Percentiles rank a stretch among this genome's conserved stretches.
Conservation (phyloP, 2,329 filamentous ascomycete species). For the Monilinia vaccinii-corymbosi region DNA sequence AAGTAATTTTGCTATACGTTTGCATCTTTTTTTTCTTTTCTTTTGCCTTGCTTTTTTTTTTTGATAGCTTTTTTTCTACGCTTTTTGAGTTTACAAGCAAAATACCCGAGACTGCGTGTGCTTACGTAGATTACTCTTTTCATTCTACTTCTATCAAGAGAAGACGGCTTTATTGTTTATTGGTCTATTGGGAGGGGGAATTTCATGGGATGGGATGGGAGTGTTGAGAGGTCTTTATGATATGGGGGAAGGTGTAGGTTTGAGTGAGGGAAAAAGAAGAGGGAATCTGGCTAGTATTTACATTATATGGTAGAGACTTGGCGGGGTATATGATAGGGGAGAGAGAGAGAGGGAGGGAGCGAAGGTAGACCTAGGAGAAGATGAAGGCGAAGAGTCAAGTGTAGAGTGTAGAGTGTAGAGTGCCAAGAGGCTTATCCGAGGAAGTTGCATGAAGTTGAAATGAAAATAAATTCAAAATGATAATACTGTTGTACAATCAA, state of each 20-base stretch:
- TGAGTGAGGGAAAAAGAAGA: neutral
- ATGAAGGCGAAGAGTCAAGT: neutral
- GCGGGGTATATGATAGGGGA: neutral
- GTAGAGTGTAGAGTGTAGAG: neutral
- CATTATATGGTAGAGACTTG: neutral
- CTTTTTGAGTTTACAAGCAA: constrained; percentile 2
- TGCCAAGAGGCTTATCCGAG: too few species aligned
- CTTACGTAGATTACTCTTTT: neutral
- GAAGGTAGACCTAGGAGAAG: neutral
- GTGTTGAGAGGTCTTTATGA: too few species aligned
- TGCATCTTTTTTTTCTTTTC: neutral
- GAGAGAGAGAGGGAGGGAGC: neutral
- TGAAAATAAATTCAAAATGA: neutral
- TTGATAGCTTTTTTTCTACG: neutral
- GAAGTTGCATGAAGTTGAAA: neutral
- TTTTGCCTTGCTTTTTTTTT: neutral
- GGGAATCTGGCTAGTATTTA: neutral
- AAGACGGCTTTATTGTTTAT: neutral
- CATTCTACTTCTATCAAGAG: neutral
- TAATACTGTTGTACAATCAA: too few species aligned
- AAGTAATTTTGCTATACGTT: neutral
- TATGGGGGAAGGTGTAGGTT: neutral
- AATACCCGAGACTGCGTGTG: constrained; percentile 6
- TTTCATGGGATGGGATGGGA: neutral
- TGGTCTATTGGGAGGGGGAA: neutral